A percentile compares a stretch with the other conserved stretches of the same genome.
These are phyloP conservation scores for Hypoxylon sp. DNA, from an alignment of 2,329 filamentous ascomycete genomes.

Conservation along the genomic window DNA sequence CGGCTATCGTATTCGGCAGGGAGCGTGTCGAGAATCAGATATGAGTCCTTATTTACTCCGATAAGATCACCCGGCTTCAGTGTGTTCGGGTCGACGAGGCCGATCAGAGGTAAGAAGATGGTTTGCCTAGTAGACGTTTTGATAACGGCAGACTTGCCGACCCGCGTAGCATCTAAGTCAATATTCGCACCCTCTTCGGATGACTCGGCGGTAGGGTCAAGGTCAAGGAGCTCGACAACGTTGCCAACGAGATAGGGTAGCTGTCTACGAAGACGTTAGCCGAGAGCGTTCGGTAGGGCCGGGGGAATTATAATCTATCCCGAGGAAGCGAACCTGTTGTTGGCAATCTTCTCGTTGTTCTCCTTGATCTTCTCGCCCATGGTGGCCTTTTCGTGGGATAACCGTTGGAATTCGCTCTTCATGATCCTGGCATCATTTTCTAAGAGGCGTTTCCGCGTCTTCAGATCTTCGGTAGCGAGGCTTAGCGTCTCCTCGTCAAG, in stretches of 20 bases:
- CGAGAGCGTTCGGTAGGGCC: background rate
- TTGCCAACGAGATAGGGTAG: slow-evolving; percentile 98
- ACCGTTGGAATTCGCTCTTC: slow-evolving; percentile 93
- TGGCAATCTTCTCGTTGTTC: slow-evolving; percentile 98
- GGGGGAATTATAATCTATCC: slow-evolving; percentile 6
- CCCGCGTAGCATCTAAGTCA: slow-evolving; percentile 93
- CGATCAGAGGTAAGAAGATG: slow-evolving; percentile 97
- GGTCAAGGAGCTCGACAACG: slow-evolving; percentile 94
- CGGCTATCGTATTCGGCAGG: slow-evolving; percentile 98
- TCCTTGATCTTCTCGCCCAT: slow-evolving; percentile 99
- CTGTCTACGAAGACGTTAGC: slow-evolving; percentile 68
- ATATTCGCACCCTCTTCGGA: slow-evolving; percentile 98
- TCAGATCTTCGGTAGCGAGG: slow-evolving; percentile 93
- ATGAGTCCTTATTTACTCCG: slow-evolving; percentile 98
- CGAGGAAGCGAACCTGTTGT: slow-evolving; percentile 79
- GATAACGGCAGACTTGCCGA: slow-evolving; percentile 98
- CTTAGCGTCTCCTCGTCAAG: slow-evolving; percentile 93
- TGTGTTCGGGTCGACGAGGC: slow-evolving; percentile 92
- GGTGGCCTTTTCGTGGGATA: slow-evolving; percentile 92
- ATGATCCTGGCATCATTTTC: slow-evolving; percentile 99
- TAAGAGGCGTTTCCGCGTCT: slow-evolving; percentile 86
- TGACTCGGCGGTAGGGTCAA: slow-evolving; percentile 94
- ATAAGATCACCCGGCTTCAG: slow-evolving; percentile 96
- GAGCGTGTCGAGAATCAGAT: slow-evolving; percentile 93
- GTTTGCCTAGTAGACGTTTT: slow-evolving; percentile 99